Conservation (phyloP, 495 filamentous ascomycete species). For the Podospora bellae-mahoneyi region DNA sequence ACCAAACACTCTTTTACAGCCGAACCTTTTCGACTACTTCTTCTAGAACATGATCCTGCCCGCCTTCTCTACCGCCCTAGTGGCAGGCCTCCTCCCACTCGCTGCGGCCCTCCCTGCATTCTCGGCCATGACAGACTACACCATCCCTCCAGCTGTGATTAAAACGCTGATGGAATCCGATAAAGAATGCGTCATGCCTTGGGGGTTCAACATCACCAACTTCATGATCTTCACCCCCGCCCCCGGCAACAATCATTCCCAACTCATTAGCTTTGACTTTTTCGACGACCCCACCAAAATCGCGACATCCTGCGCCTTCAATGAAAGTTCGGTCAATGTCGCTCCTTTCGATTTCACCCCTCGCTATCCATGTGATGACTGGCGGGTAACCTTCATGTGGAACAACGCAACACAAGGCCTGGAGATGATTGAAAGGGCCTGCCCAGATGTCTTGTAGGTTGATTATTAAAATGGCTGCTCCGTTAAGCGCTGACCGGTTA, state of each 20-base stretch:
- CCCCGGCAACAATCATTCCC: neutral
- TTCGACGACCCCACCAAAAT: conserved; percentile 26
- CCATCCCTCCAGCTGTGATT: conserved; percentile 12
- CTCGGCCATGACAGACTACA: conserved; percentile 8
- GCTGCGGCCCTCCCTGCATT: conserved; percentile 15
- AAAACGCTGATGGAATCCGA: conserved; percentile 7
- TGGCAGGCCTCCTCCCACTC: conserved; percentile 10
- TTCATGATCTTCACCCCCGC: neutral
- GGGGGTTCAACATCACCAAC: conserved; percentile 14
- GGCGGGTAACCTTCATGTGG: conserved; percentile 49
- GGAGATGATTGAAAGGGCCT: conserved; percentile 33
- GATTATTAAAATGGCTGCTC: neutral
- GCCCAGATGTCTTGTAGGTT: conserved; percentile 19
- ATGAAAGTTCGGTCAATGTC: conserved; percentile 28
- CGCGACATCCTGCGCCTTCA: conserved; percentile 29
- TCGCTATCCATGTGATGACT: conserved; percentile 32
- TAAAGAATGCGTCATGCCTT: conserved; percentile 27
- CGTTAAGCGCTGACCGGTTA: neutral
- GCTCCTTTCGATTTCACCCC: conserved; percentile 22
- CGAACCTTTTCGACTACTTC: conserved; percentile 15
- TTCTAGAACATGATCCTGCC: conserved; percentile 1
- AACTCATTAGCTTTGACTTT: neutral
- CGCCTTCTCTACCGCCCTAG: conserved; percentile 13
- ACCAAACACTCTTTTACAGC: conserved; percentile 9
- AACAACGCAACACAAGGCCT: conserved; percentile 32